Base-by-base conservation (phyloP, 352 stramenopile genomes). In the Phytopythium sindhum region DNA sequence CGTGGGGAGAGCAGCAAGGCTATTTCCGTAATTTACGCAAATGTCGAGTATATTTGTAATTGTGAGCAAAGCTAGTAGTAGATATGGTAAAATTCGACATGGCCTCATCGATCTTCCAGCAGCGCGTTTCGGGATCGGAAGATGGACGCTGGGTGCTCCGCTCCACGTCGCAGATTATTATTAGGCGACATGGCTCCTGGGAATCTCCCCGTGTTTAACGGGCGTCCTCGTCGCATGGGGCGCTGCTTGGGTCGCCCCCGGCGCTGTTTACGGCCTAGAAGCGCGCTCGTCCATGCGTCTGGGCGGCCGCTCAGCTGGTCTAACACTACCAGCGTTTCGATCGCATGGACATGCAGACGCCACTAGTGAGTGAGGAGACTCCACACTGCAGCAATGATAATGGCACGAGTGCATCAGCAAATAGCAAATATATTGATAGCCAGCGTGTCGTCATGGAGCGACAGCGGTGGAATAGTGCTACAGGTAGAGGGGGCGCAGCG, bases 401-500 rank as follows among this genome's bases (percentile, higher is more conserved):
- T 6, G 39, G 19, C 39, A 6, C 39, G 15, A 3, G 19, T n/a
- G 14, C 39, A 8, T 45, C 4, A 14, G 39, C 15, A 48, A 48
- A 26, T 23, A n/a, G 42, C 42, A 48, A 48, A 48, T 48, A 48
- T n/a, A 57, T 57, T 57, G 51, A 42, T 37, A 21, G 14, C 21
- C 42, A 26, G 19, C 15, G 42, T 6, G 19, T 10, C 42, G 19
- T 21, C 17, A 24, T 24, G 39, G 5, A 15, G 39, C 39, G 39
- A n/a, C 39, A 21, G 15, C 41, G 4, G 15, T 31, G 33, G 33
- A 35, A 41, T 8, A 61, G 39, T 52, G 55, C 55, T 75, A 79
- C 57, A 68, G 72, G 60, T 78, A 76, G 31, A 78, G 65, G 26
- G 72, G 63, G n/a, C 29, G 72, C 8, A 75, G 68, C 35, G 71